A percentile compares a stretch with the other conserved stretches of the same genome.
Conservation (phyloP, 441 rosid genomes). For the Sinapis alba region DNA sequence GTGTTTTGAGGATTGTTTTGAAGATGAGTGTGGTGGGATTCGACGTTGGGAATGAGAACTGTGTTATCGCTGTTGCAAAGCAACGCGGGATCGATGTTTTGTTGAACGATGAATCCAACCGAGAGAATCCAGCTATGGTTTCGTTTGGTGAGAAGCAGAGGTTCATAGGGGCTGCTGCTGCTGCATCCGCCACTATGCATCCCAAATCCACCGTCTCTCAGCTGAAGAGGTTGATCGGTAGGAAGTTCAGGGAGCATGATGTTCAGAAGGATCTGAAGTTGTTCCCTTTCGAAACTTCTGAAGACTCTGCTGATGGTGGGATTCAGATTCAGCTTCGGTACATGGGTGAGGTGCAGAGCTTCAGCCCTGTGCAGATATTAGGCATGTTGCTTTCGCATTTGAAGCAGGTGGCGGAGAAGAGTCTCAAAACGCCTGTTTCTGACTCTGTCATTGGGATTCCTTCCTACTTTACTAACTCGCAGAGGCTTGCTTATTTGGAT, state of each 20-base stretch:
- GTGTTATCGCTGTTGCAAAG: slow-evolving; percentile 78
- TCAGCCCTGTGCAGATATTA: slow-evolving; percentile 79
- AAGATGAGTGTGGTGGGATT: slow-evolving; percentile 89
- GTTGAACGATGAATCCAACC: slow-evolving; percentile 90
- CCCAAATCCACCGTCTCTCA: slow-evolving; percentile 81
- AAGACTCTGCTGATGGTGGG: slow-evolving; percentile 63
- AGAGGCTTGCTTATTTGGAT: slow-evolving; percentile 79
- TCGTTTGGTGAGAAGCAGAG: slow-evolving; percentile 96
- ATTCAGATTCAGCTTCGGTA: slow-evolving; percentile 62
- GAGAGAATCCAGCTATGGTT: slow-evolving; percentile 81
- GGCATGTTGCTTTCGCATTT: slow-evolving; percentile 92
- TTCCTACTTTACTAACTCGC: slow-evolving; percentile 81
- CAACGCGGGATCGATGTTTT: slow-evolving; percentile 86
- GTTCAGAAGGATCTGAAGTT: slow-evolving; percentile 68
- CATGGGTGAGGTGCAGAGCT: slow-evolving; percentile 68
- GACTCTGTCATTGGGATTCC: slow-evolving; percentile 96
- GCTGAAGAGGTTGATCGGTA: slow-evolving; percentile 83
- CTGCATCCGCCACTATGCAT: slow-evolving; percentile 83
- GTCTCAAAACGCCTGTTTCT: slow-evolving; percentile 58
- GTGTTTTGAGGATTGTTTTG: slow-evolving; percentile 17
- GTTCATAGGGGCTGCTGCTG: slow-evolving; percentile 85
- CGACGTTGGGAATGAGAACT: slow-evolving; percentile 92
- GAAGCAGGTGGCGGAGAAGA: slow-evolving; percentile 80
- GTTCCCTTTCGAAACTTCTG: slow-evolving; percentile 77
- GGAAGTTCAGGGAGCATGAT: slow-evolving; percentile 61